Evolutionary conservation across 805 yeast species (phyloP).

Genomic region (Brettanomyces custersianus): DNA sequence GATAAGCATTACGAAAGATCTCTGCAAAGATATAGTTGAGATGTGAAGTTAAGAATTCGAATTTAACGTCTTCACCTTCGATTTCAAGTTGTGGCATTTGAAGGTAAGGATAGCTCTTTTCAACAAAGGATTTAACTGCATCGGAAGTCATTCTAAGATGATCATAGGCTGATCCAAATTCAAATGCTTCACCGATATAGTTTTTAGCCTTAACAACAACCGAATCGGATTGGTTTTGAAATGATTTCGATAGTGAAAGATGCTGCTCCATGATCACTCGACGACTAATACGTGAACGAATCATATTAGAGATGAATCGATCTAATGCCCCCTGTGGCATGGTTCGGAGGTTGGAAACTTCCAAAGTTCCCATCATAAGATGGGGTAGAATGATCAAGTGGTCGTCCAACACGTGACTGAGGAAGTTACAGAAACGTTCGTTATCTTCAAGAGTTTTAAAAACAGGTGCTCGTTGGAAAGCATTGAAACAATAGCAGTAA

Average conservation of each 20-base stretch:
- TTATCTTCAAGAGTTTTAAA: conserved; percentile 70
- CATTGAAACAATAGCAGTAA: conserved; percentile 80
- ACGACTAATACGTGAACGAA: conserved; percentile 82
- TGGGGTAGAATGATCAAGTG: conserved; percentile 81
- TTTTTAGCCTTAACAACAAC: conserved; percentile 45
- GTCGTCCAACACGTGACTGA: conserved; percentile 60
- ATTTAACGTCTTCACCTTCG: conserved; percentile 66
- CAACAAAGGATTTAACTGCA: conserved; percentile 42
- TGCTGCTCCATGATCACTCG: conserved; percentile 91
- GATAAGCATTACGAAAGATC: conserved; percentile 74
- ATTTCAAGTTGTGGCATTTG: conserved; percentile 66
- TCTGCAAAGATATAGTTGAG: conserved; percentile 83
- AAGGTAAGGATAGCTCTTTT: conserved; percentile 43
- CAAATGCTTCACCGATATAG: conserved; percentile 71
- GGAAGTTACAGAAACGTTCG: conserved; percentile 54
- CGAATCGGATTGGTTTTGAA: conserved; percentile 29
- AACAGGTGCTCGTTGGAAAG: conserved; percentile 63
- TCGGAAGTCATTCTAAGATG: conserved; percentile 50
- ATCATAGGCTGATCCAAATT: conserved; percentile 65
- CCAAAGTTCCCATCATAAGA: conserved; percentile 87
- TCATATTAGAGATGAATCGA: conserved; percentile 61
- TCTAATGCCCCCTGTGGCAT: conserved; percentile 62
- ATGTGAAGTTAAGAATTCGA: conserved; percentile 83
- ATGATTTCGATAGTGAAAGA: conserved; percentile 63
- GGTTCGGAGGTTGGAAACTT: conserved; percentile 51